phyloP scores from a whole-genome alignment of 192 early-diverging fungal species.

The Pilobolus umbonatus region DNA sequence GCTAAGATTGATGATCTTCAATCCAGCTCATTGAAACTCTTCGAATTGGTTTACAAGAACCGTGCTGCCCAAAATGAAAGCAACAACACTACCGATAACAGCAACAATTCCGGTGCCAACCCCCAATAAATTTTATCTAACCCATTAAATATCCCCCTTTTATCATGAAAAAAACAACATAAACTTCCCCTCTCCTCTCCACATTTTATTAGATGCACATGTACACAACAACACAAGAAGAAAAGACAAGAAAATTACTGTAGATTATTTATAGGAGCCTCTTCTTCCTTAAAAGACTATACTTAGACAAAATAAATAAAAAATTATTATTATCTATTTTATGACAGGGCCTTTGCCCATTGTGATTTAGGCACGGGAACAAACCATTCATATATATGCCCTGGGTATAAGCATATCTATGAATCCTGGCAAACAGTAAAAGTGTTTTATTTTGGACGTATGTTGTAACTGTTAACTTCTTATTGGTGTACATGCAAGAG shows the following conservation, averaged over 20 bases:
- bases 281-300: neutral
- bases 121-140: constrained; percentile 7
- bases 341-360: too few species aligned
- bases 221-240: neutral
- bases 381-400: too few species aligned
- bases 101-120: neutral
- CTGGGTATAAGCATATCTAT: too few species aligned
- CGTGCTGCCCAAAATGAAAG: constrained; percentile 21
- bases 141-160: neutral
- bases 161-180: neutral
- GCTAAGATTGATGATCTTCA: constrained; percentile 81
- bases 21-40: constrained; percentile 88
- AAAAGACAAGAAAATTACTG: too few species aligned
- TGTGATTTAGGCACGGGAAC: too few species aligned
- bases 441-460: too few species aligned
- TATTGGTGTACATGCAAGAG: too few species aligned
- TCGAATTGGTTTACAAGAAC: constrained; percentile 97
- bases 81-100: constrained; percentile 1
- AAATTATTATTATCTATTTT: neutral
- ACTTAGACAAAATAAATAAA: too few species aligned
- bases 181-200: neutral
- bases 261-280: neutral
- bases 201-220: neutral
- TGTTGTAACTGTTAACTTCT: too few species aligned
- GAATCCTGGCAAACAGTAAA: too few species aligned